Evolutionary conservation across 2,329 filamentous ascomycete species (phyloP).

Genomic region (Hortaea sp.): DNA sequence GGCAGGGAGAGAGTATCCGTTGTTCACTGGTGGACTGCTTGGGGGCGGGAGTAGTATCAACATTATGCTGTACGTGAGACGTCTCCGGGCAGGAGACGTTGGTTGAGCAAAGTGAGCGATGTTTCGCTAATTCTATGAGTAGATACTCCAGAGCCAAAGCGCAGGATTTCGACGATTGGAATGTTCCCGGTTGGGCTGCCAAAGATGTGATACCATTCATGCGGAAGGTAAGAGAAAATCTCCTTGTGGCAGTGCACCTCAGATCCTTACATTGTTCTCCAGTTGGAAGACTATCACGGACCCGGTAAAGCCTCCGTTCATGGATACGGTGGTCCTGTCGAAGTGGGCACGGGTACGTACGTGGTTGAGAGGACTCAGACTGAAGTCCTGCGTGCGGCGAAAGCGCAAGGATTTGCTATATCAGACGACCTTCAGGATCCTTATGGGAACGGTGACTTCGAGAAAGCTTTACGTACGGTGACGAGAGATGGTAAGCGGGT

Average conservation of each 20-base stretch:
- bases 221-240: conserved; percentile 5
- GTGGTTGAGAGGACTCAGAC: conserved; percentile 26
- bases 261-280: neutral
- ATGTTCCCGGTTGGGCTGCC: conserved; percentile 11
- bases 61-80: conserved; percentile 20
- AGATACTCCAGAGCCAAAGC: conserved; percentile 11
- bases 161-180: conserved; percentile 14
- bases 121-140: neutral
- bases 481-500: conserved; percentile 42
- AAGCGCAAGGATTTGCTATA: conserved; percentile 19
- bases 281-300: conserved; percentile 15
- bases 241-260: neutral
- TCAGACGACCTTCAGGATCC: conserved; percentile 44
- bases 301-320: conserved; percentile 8
- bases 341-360: conserved; percentile 9
- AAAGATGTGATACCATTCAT: conserved; percentile 12
- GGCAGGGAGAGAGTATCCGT: conserved; percentile 29
- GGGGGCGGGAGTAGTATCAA: conserved; percentile 45
- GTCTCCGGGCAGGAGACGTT: neutral
- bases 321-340: conserved; percentile 11
- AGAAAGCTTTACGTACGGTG: conserved; percentile 30
- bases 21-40: conserved; percentile 38
- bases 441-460: conserved; percentile 20
- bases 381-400: conserved; percentile 40
- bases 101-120: neutral